Conservation (phyloP, 495 filamentous ascomycete genomes). For the Articulospora tetracladia region DNA sequence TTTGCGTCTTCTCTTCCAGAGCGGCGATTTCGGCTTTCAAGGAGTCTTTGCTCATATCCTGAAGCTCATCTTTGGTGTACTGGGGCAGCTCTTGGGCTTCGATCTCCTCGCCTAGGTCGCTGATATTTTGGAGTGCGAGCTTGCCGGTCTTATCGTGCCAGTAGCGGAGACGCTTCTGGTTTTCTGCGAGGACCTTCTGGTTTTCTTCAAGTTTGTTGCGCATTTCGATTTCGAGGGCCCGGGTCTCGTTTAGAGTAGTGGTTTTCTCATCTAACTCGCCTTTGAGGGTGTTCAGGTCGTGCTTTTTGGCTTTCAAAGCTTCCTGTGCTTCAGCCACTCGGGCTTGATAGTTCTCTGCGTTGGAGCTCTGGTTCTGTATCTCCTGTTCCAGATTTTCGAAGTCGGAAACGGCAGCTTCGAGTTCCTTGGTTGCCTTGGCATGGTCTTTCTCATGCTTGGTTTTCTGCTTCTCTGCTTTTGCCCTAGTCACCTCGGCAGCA, state of each 20-base stretch:
- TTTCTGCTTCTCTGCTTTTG: constrained; percentile 90
- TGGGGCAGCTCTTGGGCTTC: constrained; percentile 57
- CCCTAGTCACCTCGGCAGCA: constrained; percentile 75
- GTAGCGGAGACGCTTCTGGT: constrained; percentile 77
- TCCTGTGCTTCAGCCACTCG: constrained; percentile 85
- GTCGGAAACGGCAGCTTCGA: constrained; percentile 65
- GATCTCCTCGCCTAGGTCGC: constrained; percentile 55
- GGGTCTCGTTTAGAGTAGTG: constrained; percentile 81
- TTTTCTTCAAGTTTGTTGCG: constrained; percentile 95
- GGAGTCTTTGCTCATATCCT: constrained; percentile 84
- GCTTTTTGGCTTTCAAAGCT: constrained; percentile 72
- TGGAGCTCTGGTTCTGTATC: constrained; percentile 66
- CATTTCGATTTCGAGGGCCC: constrained; percentile 95
- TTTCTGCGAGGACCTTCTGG: constrained; percentile 82
- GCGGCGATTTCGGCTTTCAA: constrained; percentile 85
- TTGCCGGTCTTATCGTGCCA: constrained; percentile 89
- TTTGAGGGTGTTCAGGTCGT: constrained; percentile 75
- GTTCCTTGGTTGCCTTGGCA: constrained; percentile 69
- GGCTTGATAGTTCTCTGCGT: constrained; percentile 66
- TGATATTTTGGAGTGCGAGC: constrained; percentile 71
- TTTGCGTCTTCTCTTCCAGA: constrained; percentile 90
- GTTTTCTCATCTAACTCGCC: constrained; percentile 81
- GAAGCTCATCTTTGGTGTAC: constrained; percentile 86
- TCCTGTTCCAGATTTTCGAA: constrained; percentile 72
- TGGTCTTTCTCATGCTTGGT: constrained; percentile 80